Evolutionary conservation across 306 rosid species (phyloP).

Genomic region (Luffa acutangula): DNA sequence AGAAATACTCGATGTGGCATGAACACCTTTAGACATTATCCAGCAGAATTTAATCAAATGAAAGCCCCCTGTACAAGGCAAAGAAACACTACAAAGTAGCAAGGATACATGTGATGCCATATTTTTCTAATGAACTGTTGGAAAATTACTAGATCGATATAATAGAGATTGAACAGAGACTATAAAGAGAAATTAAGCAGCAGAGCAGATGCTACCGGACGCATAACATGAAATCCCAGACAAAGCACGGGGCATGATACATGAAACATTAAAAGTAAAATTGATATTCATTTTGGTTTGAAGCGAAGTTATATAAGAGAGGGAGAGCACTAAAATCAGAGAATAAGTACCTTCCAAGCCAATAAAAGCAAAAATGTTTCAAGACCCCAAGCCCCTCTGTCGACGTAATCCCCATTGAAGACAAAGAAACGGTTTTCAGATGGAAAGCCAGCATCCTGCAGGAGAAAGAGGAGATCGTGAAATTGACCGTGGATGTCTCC

Average conservation of each 20-base stretch:
- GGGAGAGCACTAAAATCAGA: not conserved
- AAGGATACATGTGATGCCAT: not conserved
- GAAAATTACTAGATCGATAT: not conserved
- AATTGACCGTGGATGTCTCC: conserved; percentile 83
- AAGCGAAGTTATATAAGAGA: not conserved
- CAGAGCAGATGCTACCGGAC: not conserved
- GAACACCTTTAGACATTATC: conserved; percentile 34
- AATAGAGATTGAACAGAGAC: not conserved
- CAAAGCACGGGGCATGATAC: not conserved
- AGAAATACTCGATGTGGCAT: conserved; percentile 52
- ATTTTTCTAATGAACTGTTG: not conserved
- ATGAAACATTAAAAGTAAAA: not conserved
- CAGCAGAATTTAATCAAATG: not conserved
- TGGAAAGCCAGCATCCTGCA: conserved; percentile 57
- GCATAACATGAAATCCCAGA: not conserved
- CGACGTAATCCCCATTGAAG: conserved; percentile 84
- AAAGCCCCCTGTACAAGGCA: not conserved
- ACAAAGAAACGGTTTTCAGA: conserved; percentile 45
- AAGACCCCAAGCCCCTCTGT: conserved; percentile 92
- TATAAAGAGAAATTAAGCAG: not conserved
- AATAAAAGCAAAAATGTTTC: conserved; percentile 60
- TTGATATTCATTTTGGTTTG: not conserved
- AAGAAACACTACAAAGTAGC: not conserved
- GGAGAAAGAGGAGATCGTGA: conserved; percentile 63
- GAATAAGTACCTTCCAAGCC: conserved; percentile 55